Percentiles rank a stretch among this genome's conserved stretches.
phyloP scores from a whole-genome alignment of 805 yeast species.

The Saccharomycopsis fibuligera region DNA sequence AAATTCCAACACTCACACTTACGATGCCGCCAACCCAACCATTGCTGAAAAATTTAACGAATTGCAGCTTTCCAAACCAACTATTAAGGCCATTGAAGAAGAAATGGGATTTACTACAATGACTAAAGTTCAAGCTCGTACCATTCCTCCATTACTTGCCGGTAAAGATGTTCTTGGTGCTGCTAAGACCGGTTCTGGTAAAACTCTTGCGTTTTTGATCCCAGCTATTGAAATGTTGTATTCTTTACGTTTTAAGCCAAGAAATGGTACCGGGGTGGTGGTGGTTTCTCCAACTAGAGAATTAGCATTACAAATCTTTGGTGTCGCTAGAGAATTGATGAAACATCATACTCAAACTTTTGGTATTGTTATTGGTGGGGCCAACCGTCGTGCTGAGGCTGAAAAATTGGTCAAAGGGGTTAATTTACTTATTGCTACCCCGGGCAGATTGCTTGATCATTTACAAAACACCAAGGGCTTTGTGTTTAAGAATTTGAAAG shows the following conservation, averaged over 20 bases:
- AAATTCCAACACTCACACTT: constrained; percentile 26
- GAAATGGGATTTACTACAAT: constrained; percentile 87
- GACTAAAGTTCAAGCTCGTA: constrained; percentile 94
- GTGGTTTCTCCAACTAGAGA: constrained; percentile 97
- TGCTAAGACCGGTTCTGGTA: constrained; percentile 99
- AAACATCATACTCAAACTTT: constrained; percentile 85
- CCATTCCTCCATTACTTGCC: constrained; percentile 93
- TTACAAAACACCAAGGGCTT: constrained; percentile 92
- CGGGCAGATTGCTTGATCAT: constrained; percentile 95
- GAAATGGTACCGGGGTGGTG: constrained; percentile 97
- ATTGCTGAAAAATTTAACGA: constrained; percentile 33
- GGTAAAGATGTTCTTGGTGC: constrained; percentile 98
- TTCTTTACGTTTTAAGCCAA: constrained; percentile 88
- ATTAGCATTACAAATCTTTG: constrained; percentile 93
- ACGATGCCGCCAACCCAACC: constrained; percentile 11
- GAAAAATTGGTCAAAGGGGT: constrained; percentile 93
- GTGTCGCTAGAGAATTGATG: constrained; percentile 94
- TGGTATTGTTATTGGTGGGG: constrained; percentile 98
- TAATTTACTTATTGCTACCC: constrained; percentile 90
- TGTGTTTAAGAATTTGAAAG: constrained; percentile 89
- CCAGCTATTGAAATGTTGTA: constrained; percentile 94
- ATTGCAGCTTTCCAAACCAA: constrained; percentile 71
- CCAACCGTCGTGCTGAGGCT: constrained; percentile 95
- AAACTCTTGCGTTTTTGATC: constrained; percentile 88
- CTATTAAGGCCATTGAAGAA: constrained; percentile 69